These are phyloP conservation scores for Pisolithus microcarpus DNA, from an alignment of 768 basidiomycete genomes.

Conservation along the genomic window DNA sequence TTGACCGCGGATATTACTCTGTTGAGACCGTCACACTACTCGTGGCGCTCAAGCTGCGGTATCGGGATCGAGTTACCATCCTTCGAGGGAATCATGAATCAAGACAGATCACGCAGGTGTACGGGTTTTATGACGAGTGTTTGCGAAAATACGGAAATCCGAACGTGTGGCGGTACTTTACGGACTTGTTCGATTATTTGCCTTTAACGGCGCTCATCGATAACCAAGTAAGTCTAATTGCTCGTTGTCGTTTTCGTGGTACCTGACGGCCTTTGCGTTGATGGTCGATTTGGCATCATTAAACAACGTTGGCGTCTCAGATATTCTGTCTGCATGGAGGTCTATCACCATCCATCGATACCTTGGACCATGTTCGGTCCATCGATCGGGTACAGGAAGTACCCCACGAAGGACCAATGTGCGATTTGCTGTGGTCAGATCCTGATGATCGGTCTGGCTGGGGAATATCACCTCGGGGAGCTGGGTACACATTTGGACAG, in stretches of 20 bases:
- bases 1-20: conserved; percentile 98
- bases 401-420: conserved; percentile 99
- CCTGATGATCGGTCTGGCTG: conserved; percentile 99
- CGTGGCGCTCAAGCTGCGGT: conserved; percentile 94
- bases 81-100: conserved; percentile 98
- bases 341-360: conserved; percentile 97
- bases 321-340: conserved; percentile 99
- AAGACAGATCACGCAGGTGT: conserved; percentile 99
- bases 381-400: conserved; percentile 99
- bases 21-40: conserved; percentile 98
- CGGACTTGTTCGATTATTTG: conserved; percentile 96
- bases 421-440: conserved; percentile 98
- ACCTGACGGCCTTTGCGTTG: not conserved
- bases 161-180: conserved; percentile 99
- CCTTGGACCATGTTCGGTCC: conserved; percentile 96
- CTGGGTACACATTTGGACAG: conserved; percentile 98
- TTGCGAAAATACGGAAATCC: conserved; percentile 99
- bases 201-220: conserved; percentile 97
- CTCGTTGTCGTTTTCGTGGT: not conserved
- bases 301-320: conserved; percentile 33
- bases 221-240: conserved; percentile 75
- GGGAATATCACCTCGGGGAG: conserved; percentile 98
- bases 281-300: not conserved
- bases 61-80: conserved; percentile 97
- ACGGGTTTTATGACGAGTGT: conserved; percentile 99